These are phyloP conservation scores for Nannochloropsis gaditana DNA, from an alignment of 108 stramenopile genomes.

Conservation along the genomic window DNA sequence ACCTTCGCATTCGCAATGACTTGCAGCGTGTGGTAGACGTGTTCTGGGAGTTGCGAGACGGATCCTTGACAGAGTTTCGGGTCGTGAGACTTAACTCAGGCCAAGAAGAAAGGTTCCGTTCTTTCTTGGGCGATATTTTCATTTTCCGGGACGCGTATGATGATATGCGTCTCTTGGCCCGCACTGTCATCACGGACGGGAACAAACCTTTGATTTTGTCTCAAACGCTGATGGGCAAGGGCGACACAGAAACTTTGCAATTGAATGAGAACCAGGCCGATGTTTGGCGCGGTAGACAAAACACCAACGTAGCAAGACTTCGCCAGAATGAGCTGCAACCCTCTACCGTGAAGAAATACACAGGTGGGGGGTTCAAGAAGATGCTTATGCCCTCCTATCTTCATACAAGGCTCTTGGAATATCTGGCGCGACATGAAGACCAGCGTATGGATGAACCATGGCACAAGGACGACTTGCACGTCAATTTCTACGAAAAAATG, in stretches of 20 bases:
- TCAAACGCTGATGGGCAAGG: neutral
- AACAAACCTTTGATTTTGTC: neutral
- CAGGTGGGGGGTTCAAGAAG: neutral
- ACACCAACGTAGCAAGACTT: neutral
- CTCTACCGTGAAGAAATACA: neutral
- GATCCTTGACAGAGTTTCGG: neutral
- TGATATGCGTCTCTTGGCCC: slow-evolving; percentile 3
- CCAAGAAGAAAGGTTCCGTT: neutral
- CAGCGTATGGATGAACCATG: neutral
- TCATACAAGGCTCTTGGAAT: neutral
- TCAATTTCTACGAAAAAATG: slow-evolving; percentile 1
- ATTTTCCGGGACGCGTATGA: neutral
- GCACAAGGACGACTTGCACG: neutral
- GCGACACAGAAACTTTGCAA: neutral
- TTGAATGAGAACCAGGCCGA: neutral
- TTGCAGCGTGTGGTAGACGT: neutral
- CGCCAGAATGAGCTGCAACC: neutral
- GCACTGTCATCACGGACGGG: neutral
- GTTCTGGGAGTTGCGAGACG: neutral
- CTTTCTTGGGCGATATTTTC: neutral
- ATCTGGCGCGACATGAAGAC: neutral
- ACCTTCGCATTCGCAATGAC: neutral
- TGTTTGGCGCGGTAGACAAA: neutral
- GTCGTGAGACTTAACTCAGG: neutral
- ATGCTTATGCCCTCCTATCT: neutral